A percentile compares a stretch with the other conserved stretches of the same genome.
These are phyloP conservation scores for Lupinus albus DNA, from an alignment of 306 rosid genomes.

Conservation along the genomic window DNA sequence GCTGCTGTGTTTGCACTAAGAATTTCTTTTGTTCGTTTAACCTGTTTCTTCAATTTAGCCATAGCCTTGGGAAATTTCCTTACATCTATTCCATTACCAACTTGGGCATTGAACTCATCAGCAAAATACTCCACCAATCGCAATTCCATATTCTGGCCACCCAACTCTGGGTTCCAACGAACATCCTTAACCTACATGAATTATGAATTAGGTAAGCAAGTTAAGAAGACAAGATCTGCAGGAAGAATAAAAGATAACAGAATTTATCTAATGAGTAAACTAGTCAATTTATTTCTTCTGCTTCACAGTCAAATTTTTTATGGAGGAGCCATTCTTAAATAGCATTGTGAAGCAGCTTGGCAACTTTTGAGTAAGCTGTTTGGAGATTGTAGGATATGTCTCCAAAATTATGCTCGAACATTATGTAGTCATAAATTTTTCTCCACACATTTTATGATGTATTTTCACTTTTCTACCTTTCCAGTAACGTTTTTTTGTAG, in stretches of 20 bases:
- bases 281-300: slow-evolving; percentile 3
- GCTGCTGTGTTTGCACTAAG: slow-evolving; percentile 93
- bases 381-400: neutral
- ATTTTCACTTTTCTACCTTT: slow-evolving; percentile 5
- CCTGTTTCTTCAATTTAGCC: slow-evolving; percentile 98
- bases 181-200: slow-evolving; percentile 88
- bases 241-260: neutral
- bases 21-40: slow-evolving; percentile 94
- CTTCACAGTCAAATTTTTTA: neutral
- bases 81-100: slow-evolving; percentile 84
- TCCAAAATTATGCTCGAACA: neutral
- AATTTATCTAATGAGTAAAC: neutral
- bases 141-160: slow-evolving; percentile 88
- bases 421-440: neutral
- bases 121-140: slow-evolving; percentile 91
- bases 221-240: slow-evolving; percentile 25
- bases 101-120: slow-evolving; percentile 81
- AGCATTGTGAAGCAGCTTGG: neutral
- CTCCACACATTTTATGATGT: neutral
- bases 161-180: slow-evolving; percentile 87
- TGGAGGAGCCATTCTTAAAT: too few relatives aligned
- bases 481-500: neutral
- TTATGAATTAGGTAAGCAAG: slow-evolving; percentile 1
- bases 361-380: neutral
- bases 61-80: slow-evolving; percentile 88